Evolutionary conservation across 148 eudicot genomes (phyloP).

Genomic region (Camellia sinensis): DNA sequence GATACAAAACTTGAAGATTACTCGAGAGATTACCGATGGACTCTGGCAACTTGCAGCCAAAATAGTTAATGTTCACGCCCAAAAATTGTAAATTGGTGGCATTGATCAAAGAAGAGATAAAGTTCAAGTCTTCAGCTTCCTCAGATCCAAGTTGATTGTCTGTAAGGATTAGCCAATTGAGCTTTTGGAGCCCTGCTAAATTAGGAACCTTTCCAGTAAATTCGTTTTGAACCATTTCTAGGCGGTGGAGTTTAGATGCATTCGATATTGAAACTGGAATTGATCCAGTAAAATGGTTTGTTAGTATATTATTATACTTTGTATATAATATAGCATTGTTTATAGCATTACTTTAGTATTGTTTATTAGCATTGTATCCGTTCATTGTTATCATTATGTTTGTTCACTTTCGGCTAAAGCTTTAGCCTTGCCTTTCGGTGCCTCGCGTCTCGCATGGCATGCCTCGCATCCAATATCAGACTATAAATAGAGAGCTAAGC

Average conservation of each 20-base stretch:
- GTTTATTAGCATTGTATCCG: too few species aligned
- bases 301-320: too few species aligned
- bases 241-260: not conserved
- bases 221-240: not conserved
- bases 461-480: too few species aligned
- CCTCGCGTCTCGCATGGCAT: too few species aligned
- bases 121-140: constrained; percentile 23
- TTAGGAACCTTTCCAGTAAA: not conserved
- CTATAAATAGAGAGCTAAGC: too few species aligned
- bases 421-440: too few species aligned
- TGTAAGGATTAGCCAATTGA: not conserved
- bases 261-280: constrained; percentile 10
- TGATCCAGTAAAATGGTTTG: constrained; percentile 3
- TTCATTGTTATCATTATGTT: too few species aligned
- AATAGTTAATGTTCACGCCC: constrained; percentile 1
- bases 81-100: constrained; percentile 16
- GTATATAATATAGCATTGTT: too few species aligned
- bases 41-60: constrained; percentile 23
- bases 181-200: not conserved
- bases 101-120: constrained; percentile 32
- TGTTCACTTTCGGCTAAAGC: too few species aligned
- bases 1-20: not conserved
- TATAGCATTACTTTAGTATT: too few species aligned
- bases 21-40: constrained; percentile 12
- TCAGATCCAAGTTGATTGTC: constrained; percentile 18